Evolutionary conservation across 345 rosid genomes (phyloP).

Genomic region (Salix udensis): DNA sequence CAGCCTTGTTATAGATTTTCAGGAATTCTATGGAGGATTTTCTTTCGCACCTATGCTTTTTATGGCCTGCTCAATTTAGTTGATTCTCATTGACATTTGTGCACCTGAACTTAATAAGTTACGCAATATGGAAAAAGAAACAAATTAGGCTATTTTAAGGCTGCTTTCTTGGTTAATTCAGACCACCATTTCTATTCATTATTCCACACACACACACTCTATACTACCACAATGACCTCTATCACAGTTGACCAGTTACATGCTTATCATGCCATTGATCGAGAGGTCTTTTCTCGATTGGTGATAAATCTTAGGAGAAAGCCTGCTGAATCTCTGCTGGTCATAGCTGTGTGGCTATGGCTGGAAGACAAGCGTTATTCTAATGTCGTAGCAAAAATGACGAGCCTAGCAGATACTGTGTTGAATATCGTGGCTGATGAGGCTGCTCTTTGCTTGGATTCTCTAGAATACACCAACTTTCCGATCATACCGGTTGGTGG

Average conservation of each 20-base stretch:
- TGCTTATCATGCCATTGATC: conserved; percentile 34
- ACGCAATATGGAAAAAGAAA: background rate
- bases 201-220: background rate
- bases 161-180: background rate
- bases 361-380: conserved; percentile 41
- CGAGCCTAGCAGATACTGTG: conserved; percentile 14
- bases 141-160: background rate
- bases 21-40: too few relatives aligned
- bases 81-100: background rate
- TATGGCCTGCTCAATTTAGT: background rate
- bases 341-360: conserved; percentile 50
- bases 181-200: background rate
- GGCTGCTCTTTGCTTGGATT: conserved; percentile 21
- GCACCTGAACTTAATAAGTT: background rate
- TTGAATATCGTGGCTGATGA: conserved; percentile 34
- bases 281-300: conserved; percentile 38
- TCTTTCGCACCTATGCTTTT: too few relatives aligned
- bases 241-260: conserved; percentile 32
- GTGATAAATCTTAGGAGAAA: conserved; percentile 25
- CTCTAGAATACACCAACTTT: conserved; percentile 13
- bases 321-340: conserved; percentile 33
- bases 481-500: background rate
- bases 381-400: conserved; percentile 24
- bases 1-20: background rate
- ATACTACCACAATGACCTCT: conserved; percentile 17